Evolutionary conservation across 306 rosid genomes (phyloP).

Genomic region (Cucumis sativus): Cucumber_9930_V3 NC_026661.2:16264501-16265000

Average conservation of each 20-base stretch:
- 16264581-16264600: slow-evolving; percentile 86
- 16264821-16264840: background rate
- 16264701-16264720: background rate
- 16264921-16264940: too few species aligned
- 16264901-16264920: too few species aligned
- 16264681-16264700: background rate
- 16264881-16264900: too few species aligned
- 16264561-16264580: slow-evolving; percentile 96
- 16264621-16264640: slow-evolving; percentile 87
- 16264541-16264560: slow-evolving; percentile 97
- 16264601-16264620: slow-evolving; percentile 74
- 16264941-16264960: too few species aligned
- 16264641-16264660: background rate
- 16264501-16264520: slow-evolving; percentile 5
- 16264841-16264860: too few species aligned
- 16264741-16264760: background rate
- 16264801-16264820: too few species aligned
- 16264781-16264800: background rate
- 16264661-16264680: background rate
- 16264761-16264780: background rate
- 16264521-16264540: slow-evolving; percentile 71
- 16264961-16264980: too few species aligned
- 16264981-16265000: too few species aligned
- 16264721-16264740: background rate
- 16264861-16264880: too few species aligned